These are phyloP conservation scores for Solanum hybrid DNA, from an alignment of 305 asterid species.

Conservation along the genomic window DNA sequence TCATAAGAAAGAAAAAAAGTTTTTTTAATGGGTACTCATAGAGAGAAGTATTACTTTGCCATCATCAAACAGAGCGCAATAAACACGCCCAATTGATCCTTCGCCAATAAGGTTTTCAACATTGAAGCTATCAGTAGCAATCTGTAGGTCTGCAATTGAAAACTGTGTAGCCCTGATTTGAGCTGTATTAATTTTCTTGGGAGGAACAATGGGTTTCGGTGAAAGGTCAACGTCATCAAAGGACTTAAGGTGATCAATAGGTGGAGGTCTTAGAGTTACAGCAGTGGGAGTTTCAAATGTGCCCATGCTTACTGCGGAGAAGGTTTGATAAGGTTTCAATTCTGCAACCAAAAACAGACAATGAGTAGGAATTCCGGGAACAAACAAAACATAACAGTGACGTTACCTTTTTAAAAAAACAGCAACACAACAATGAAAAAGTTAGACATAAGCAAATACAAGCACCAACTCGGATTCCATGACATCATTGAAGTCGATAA, in stretches of 20 bases:
- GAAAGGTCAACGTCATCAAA: conserved; percentile 67
- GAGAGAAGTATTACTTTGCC: conserved; percentile 52
- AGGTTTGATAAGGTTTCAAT: conserved; percentile 44
- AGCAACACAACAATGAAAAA: not conserved
- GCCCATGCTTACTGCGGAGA: conserved; percentile 33
- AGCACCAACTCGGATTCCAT: not conserved
- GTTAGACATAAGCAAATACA: not conserved
- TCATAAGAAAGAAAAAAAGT: not conserved
- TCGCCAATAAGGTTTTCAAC: conserved; percentile 83
- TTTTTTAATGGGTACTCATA: not conserved
- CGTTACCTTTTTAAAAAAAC: not conserved
- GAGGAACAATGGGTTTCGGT: conserved; percentile 46
- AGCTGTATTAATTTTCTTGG: conserved; percentile 47
- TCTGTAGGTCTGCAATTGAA: conserved; percentile 90
- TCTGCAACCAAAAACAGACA: conserved; percentile 28
- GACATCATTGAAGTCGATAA: not conserved
- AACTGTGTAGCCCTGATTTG: conserved; percentile 53
- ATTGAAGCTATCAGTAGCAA: conserved; percentile 89
- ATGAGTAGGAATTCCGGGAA: not conserved
- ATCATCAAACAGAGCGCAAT: conserved; percentile 68
- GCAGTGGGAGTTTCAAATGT: conserved; percentile 58
- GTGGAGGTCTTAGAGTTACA: conserved; percentile 68
- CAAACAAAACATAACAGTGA: not conserved
- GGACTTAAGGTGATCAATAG: conserved; percentile 60
- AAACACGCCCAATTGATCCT: conserved; percentile 84